These are phyloP conservation scores for Aspergillus amoenus DNA, from an alignment of 2,329 filamentous ascomycete species.

Conservation along the genomic window DNA sequence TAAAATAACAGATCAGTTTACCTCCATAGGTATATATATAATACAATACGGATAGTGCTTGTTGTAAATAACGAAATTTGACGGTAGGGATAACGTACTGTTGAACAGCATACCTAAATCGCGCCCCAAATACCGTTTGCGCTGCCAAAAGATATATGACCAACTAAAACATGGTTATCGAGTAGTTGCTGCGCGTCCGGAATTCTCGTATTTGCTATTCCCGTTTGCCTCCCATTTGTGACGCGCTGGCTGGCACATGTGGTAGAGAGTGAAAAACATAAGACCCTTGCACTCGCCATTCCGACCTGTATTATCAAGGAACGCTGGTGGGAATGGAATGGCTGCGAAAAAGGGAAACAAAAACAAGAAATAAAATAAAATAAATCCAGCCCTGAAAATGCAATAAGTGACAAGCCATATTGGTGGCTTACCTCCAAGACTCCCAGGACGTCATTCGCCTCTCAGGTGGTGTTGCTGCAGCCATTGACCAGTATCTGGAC, in stretches of 20 bases:
- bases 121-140: not conserved
- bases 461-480: constrained; percentile 19
- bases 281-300: not conserved
- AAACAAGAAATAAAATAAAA: constrained; percentile 13
- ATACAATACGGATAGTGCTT: not conserved
- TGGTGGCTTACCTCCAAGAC: constrained; percentile 20
- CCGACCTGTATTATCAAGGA: not conserved
- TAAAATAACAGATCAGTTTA: not conserved
- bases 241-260: not conserved
- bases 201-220: constrained; percentile 10
- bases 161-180: constrained; percentile 32
- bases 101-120: not conserved
- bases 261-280: not conserved
- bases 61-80: not conserved
- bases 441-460: constrained; percentile 32
- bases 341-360: constrained; percentile 12
- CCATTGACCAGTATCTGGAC: constrained; percentile 3
- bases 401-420: constrained; percentile 18
- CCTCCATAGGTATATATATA: constrained; percentile 5
- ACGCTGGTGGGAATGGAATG: not conserved
- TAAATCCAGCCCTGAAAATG: constrained; percentile 14
- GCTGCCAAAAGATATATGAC: constrained; percentile 10
- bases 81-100: not conserved
- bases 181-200: constrained; percentile 22
- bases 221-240: not conserved